Base-by-base conservation (phyloP, 1,284 basidiomycete genomes). In the Papiliotrema terrestris region DNA sequence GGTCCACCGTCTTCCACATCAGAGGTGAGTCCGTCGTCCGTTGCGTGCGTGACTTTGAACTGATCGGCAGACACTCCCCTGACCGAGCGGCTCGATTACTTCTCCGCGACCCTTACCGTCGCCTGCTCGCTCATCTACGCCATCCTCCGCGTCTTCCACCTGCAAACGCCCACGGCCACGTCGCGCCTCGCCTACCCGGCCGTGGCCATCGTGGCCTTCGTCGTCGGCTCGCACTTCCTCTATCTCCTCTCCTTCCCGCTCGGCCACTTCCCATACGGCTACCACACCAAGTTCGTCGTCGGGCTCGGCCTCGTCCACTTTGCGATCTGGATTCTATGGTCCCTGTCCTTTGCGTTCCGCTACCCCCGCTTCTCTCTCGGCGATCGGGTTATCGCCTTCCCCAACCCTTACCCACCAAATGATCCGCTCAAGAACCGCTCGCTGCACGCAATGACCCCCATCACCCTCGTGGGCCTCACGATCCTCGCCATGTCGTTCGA, bases 61-160 rank as follows among this genome's bases (percentile, higher is more conserved):
- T 44, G 32, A 45, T 39, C 6, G 52, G 38, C 61, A 92, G 95
- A 98, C 77, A 81, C 85, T 19, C 83, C 86, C 2, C 74, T 79
- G 42, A 98, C 95, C 1, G 96, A 99, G 75, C 89, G 87, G 61
- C 66, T 94, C 64, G 95, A 98, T 73, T 98, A 98, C 75, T 97
- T 98, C 72, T 91, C 89, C 6, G 96, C 96, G 2, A 93, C 88
- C 0, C 78, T 89, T 23, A 86, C 85, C 4, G 91, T 94, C 57
- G 71, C 89, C 26, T 86, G 83, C 59, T 86, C 86, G 6, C 78
- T 93, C 2, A 88, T 89, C 67, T 85, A 83, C 75, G 83, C 87
- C 26, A 80, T 83, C 58, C 76, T 91, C 46, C 87, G 91, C n/a
- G 74, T 88, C 19, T 87, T 88, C 70, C 86, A 88, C 59, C 78